Evolutionary conservation across 2,329 filamentous ascomycete species (phyloP), one percentile per base, ranked within the genome.

Genomic region (Scleromitrula shiraiana): DNA sequence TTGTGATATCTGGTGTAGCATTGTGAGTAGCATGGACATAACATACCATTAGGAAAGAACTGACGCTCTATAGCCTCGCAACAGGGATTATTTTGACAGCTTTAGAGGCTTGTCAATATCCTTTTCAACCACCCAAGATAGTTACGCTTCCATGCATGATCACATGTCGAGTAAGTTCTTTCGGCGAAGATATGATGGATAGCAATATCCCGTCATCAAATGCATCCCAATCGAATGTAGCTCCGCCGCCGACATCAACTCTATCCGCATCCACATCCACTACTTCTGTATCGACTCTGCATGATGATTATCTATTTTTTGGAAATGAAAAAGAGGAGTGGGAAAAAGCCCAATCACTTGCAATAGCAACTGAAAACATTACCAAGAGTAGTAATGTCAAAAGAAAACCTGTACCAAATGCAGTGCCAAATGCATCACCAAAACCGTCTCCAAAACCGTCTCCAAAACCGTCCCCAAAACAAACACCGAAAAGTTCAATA

Each of bases 101-200:
- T 5, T 50, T 62, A 1, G 56, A 60, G 50, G 50, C 57, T 2
- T 59, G 57, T 46, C 52, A 56, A 38, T 55, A 55, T 20, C 58
- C 57, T 0, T 62, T 61, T 39, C 48, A 57, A 39, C 40, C 46
- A 1, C 57, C 55, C 0, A 14, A 42, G 8, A 5, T 50, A 5
- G 49, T 50, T 2, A 38, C 44, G 12, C 39, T 50, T 2, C 30
- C 42, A 4, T 35, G 47, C 8, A 51, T 46, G 19, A 42, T 56
- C 3, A 53, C 52, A 29, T 52, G 47, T 29, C 39, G 53, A 45
- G 51, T 54, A 5, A 56, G 52, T 29, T 48, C 53, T 2, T 53
- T 50, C 19, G 52, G 46, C 3, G 51, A 56, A 9, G 55, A 58
- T 36, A 45, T 56, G 8, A 41, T 57, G 19, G 50, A 55, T n/a